These are phyloP conservation scores for Noccaea bulbosa DNA, from an alignment of 345 rosid species.

Conservation along the genomic window DNA sequence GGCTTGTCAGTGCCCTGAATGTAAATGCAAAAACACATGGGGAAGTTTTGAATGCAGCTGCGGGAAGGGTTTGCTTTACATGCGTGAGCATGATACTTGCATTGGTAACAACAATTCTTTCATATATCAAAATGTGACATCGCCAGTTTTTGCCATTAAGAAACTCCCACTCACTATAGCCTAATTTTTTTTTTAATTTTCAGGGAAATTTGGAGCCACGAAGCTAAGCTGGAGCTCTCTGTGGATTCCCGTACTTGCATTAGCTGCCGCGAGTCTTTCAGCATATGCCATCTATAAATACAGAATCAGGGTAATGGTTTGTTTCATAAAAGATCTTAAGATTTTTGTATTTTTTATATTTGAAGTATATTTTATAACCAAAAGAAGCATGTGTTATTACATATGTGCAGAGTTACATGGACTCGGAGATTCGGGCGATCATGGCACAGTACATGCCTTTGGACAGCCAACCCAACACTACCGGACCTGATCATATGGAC, in stretches of 20 bases:
- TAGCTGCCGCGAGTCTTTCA: conserved; percentile 6
- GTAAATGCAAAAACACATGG: conserved; percentile 30
- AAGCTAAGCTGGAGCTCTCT: conserved; percentile 23
- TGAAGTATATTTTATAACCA: background rate
- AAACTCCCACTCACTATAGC: background rate
- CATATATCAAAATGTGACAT: background rate
- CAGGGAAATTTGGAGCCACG: conserved; percentile 14
- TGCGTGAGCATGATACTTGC: conserved; percentile 29
- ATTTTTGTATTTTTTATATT: background rate
- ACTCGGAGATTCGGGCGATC: conserved; percentile 23
- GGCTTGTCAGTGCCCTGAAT: conserved; percentile 18
- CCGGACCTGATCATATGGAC: background rate
- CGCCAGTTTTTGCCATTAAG: background rate
- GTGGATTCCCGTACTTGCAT: conserved; percentile 15
- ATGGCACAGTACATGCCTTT: conserved; percentile 28
- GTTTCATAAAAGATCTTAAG: background rate
- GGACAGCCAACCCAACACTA: conserved; percentile 16
- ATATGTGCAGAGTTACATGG: conserved; percentile 20
- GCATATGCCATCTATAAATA: conserved; percentile 24
- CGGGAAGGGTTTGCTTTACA: conserved; percentile 18
- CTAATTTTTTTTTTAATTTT: background rate
- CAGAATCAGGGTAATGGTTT: conserved; percentile 22
- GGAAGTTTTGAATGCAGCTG: conserved; percentile 26
- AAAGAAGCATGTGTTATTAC: background rate
- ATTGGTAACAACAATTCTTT: background rate